phyloP scores from a whole-genome alignment of 2,329 filamentous ascomycete genomes.

The Arthroderma sp. region DNA sequence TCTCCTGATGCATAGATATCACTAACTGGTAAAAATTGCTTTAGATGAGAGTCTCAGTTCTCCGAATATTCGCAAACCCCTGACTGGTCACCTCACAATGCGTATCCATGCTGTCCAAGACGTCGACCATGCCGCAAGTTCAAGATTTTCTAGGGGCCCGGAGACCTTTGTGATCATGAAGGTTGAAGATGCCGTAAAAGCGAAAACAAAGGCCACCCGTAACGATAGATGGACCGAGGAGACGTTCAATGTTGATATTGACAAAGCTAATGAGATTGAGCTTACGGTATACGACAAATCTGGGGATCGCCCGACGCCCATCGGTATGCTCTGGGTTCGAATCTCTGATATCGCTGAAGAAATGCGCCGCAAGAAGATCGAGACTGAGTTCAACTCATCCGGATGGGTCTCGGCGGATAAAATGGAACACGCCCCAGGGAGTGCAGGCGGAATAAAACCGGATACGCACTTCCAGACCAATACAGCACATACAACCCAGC shows the following conservation, averaged over 20 bases:
- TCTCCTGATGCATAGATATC: not conserved
- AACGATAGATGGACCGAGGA: conserved; percentile 89
- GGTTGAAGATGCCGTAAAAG: conserved; percentile 86
- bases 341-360: conserved; percentile 97
- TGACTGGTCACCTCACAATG: conserved; percentile 79
- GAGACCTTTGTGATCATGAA: conserved; percentile 96
- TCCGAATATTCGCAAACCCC: conserved; percentile 87
- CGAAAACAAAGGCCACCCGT: conserved; percentile 69
- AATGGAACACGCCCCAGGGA: conserved; percentile 48
- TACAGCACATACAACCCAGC: conserved; percentile 16
- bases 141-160: conserved; percentile 74
- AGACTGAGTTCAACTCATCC: conserved; percentile 84
- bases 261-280: conserved; percentile 97
- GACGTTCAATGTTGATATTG: conserved; percentile 80
- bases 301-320: conserved; percentile 77
- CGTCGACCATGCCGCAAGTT: conserved; percentile 77
- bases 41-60: conserved; percentile 92
- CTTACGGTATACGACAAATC: conserved; percentile 96
- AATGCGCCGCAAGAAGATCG: conserved; percentile 92
- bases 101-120: conserved; percentile 81
- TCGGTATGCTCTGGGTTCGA: conserved; percentile 88
- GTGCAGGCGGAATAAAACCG: conserved; percentile 32
- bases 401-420: conserved; percentile 97
- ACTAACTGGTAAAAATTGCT: not conserved
- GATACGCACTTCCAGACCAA: conserved; percentile 41